These are phyloP conservation scores for Fusarium succisae DNA, from an alignment of 2,329 filamentous ascomycete species.

Conservation along the genomic window DNA sequence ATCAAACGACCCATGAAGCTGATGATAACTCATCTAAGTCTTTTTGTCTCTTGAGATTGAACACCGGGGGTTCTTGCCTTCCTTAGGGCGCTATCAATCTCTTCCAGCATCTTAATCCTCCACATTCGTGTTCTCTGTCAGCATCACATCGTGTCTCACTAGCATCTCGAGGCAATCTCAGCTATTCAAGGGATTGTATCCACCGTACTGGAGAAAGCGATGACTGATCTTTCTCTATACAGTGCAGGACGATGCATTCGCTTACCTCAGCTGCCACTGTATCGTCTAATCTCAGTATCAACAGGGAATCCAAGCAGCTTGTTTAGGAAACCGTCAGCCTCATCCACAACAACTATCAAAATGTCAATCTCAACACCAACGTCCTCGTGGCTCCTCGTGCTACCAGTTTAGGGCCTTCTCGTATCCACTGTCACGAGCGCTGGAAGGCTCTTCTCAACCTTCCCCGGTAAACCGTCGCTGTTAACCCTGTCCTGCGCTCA, in stretches of 20 bases:
- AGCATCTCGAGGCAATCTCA: constrained; percentile 17
- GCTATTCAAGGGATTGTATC: constrained; percentile 9
- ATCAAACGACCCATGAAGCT: background rate
- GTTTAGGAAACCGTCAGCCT: constrained; percentile 29
- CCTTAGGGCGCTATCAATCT: background rate
- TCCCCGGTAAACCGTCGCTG: constrained; percentile 14
- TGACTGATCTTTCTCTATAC: constrained; percentile 5
- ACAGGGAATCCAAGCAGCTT: constrained; percentile 35
- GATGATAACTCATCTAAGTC: background rate
- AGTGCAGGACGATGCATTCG: background rate
- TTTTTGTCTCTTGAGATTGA: background rate
- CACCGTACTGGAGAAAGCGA: background rate
- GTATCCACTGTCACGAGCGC: constrained; percentile 32
- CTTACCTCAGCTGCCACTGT: constrained; percentile 28
- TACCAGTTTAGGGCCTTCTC: constrained; percentile 18
- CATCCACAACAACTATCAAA: constrained; percentile 14
- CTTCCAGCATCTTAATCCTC: constrained; percentile 29
- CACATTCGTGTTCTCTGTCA: constrained; percentile 5
- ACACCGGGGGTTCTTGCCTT: background rate
- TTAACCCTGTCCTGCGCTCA: constrained; percentile 36
- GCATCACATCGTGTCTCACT: constrained; percentile 14
- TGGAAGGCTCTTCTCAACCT: constrained; percentile 12
- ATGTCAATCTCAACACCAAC: constrained; percentile 15
- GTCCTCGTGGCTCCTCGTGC: constrained; percentile 13
- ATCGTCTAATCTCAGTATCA: constrained; percentile 18